Evolutionary conservation across 495 filamentous ascomycete species (phyloP).

Genomic region (Cetradonia linearis): DNA sequence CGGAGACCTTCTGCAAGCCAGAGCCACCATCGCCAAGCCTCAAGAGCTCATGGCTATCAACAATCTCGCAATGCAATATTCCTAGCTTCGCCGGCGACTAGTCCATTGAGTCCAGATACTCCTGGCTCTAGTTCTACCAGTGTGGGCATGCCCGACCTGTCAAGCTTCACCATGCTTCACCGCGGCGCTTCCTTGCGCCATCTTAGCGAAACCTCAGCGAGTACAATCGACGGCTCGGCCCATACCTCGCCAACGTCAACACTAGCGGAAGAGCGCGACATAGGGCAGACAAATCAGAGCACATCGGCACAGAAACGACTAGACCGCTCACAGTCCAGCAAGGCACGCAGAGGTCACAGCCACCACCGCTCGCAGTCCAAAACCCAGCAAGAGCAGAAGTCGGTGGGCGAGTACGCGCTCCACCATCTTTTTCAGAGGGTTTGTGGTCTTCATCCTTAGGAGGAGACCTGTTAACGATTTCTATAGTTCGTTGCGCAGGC

Average conservation of each 20-base stretch:
- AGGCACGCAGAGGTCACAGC: constrained; percentile 55
- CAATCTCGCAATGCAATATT: constrained; percentile 83
- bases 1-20: constrained; percentile 62
- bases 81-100: constrained; percentile 54
- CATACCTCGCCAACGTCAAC: constrained; percentile 14
- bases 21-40: constrained; percentile 85
- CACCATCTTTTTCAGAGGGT: constrained; percentile 93
- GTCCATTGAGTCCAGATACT: constrained; percentile 74
- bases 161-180: constrained; percentile 27
- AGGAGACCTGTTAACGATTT: constrained; percentile 3
- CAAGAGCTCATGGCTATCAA: constrained; percentile 80
- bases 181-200: constrained; percentile 18
- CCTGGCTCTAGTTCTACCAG: constrained; percentile 56
- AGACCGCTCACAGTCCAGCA: constrained; percentile 56
- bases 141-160: constrained; percentile 32
- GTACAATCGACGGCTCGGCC: constrained; percentile 6
- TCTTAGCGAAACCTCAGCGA: constrained; percentile 19
- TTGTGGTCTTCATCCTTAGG: constrained; percentile 26
- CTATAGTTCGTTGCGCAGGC: constrained; percentile 60
- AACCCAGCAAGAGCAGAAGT: constrained; percentile 68
- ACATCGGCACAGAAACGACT: constrained; percentile 37
- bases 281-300: constrained; percentile 6
- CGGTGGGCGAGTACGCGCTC: constrained; percentile 89
- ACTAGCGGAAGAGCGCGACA: constrained; percentile 17
- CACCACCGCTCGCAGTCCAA: constrained; percentile 80